Conservation (phyloP, 2,329 filamentous ascomycete species). For the Ceratocystis destructans region DNA sequence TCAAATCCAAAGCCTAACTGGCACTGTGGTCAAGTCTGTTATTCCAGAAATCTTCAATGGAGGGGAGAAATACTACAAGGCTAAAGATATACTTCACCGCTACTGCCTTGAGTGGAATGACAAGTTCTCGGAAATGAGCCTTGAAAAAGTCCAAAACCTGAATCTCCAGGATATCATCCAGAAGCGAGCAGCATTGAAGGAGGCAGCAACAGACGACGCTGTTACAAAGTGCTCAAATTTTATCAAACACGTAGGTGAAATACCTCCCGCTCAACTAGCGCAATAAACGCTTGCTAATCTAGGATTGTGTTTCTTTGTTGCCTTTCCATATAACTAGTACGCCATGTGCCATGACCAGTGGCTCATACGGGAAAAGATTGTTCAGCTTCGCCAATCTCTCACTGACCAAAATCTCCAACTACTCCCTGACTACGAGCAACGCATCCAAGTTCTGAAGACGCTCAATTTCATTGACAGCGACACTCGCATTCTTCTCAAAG, state of each 20-base stretch:
- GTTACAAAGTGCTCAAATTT: conserved; percentile 64
- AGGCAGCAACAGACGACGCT: conserved; percentile 47
- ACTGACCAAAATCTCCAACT: conserved; percentile 94
- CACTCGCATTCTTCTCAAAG: conserved; percentile 83
- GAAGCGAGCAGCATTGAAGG: conserved; percentile 51
- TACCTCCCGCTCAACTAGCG: neutral
- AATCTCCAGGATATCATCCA: conserved; percentile 66
- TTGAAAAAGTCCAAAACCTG: conserved; percentile 69
- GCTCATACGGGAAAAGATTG: conserved; percentile 89
- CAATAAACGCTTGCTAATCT: conserved; percentile 3
- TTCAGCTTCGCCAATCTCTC: conserved; percentile 71
- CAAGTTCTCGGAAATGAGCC: conserved; percentile 70
- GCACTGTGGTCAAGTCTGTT: conserved; percentile 46
- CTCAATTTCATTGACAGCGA: conserved; percentile 82
- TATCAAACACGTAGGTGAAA: conserved; percentile 63
- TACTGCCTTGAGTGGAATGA: conserved; percentile 49
- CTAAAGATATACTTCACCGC: conserved; percentile 54
- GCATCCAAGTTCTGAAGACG: conserved; percentile 81
- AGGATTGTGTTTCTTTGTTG: neutral
- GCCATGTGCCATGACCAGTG: conserved; percentile 95
- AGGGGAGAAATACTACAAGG: conserved; percentile 36
- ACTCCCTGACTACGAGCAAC: conserved; percentile 90
- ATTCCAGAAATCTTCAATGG: conserved; percentile 45
- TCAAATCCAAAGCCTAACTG: conserved; percentile 76
- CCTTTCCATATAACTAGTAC: conserved; percentile 41